phyloP scores from a whole-genome alignment of 495 filamentous ascomycete species.

The Lophiostoma macrostomum region DNA sequence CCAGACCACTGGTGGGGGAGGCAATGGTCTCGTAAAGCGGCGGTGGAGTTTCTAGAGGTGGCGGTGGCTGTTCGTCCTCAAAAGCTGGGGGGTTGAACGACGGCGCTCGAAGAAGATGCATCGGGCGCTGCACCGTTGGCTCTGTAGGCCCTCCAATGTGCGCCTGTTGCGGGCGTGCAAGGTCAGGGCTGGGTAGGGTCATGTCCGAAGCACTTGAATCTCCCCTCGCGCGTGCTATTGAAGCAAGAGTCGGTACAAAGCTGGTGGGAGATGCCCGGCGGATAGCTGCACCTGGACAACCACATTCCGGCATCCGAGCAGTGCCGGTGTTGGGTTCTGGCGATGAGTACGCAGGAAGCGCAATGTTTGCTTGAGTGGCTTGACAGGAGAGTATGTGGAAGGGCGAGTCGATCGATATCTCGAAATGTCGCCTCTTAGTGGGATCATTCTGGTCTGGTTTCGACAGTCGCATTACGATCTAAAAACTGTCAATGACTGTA shows the following conservation, averaged over 20 bases:
- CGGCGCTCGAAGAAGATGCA: slow-evolving; percentile 84
- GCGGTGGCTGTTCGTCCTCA: slow-evolving; percentile 83
- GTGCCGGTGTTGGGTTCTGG: slow-evolving; percentile 51
- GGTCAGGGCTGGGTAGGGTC: slow-evolving; percentile 40
- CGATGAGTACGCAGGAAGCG: slow-evolving; percentile 78
- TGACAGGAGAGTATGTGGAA: slow-evolving; percentile 94
- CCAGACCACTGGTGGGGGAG: slow-evolving; percentile 68
- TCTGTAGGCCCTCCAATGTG: slow-evolving; percentile 38
- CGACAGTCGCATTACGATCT: slow-evolving; percentile 97
- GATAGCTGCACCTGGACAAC: slow-evolving; percentile 67
- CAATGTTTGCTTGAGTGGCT: slow-evolving; percentile 86
- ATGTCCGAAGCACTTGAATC: slow-evolving; percentile 12
- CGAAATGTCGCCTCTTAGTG: slow-evolving; percentile 84
- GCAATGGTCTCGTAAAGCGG: slow-evolving; percentile 84
- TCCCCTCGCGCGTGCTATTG: slow-evolving; percentile 31
- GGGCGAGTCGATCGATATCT: slow-evolving; percentile 97
- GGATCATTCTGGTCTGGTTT: slow-evolving; percentile 80
- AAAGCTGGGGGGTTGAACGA: slow-evolving; percentile 91
- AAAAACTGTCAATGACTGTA: slow-evolving; percentile 33
- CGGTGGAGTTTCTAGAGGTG: slow-evolving; percentile 77
- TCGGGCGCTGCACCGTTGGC: slow-evolving; percentile 56
- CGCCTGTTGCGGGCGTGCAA: slow-evolving; percentile 40
- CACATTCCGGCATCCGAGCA: slow-evolving; percentile 60
- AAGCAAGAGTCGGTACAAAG: slow-evolving; percentile 44
- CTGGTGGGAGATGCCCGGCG: slow-evolving; percentile 44